Conservation (phyloP, 768 basidiomycete species). For the Boletus huronensis region DNA sequence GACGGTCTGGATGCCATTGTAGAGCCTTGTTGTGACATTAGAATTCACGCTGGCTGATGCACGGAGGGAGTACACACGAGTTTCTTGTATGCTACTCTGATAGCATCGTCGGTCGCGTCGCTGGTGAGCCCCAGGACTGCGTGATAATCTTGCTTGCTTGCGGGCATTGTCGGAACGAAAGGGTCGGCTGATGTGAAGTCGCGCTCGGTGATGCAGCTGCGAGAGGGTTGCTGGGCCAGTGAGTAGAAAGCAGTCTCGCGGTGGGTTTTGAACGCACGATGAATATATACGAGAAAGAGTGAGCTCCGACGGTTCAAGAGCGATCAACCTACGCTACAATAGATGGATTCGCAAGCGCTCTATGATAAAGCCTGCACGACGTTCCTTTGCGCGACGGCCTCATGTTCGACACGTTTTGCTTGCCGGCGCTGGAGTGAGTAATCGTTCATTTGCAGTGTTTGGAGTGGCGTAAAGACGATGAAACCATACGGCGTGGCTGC, state of each 20-base stretch:
- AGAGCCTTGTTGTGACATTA: conserved; percentile 42
- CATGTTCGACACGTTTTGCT: conserved; percentile 34
- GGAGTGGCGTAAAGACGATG: conserved; percentile 16
- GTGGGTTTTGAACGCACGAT: conserved; percentile 13
- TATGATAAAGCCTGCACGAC: conserved; percentile 24
- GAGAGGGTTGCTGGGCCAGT: conserved; percentile 1
- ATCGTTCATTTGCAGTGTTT: conserved; percentile 25
- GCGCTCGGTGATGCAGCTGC: conserved; percentile 8
- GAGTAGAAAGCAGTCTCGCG: conserved; percentile 8
- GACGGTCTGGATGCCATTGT: conserved; percentile 68
- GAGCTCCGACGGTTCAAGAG: conserved; percentile 24
- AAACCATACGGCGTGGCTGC: conserved; percentile 11
- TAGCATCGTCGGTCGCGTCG: conserved; percentile 47
- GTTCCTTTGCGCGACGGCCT: conserved; percentile 23
- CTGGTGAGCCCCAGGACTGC: conserved; percentile 44
- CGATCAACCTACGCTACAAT: conserved; percentile 19
- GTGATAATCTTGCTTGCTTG: conserved; percentile 30
- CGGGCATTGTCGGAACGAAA: conserved; percentile 28
- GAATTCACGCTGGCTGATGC: conserved; percentile 21
- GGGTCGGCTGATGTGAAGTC: conserved; percentile 8
- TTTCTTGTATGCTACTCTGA: conserved; percentile 60
- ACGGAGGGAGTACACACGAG: conserved; percentile 41
- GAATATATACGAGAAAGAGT: conserved; percentile 27
- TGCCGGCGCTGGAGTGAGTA: conserved; percentile 29
- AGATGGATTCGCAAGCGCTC: conserved; percentile 22